Conservation (phyloP, 108 stramenopile genomes). For the Chaetoceros tenuissimus region DNA sequence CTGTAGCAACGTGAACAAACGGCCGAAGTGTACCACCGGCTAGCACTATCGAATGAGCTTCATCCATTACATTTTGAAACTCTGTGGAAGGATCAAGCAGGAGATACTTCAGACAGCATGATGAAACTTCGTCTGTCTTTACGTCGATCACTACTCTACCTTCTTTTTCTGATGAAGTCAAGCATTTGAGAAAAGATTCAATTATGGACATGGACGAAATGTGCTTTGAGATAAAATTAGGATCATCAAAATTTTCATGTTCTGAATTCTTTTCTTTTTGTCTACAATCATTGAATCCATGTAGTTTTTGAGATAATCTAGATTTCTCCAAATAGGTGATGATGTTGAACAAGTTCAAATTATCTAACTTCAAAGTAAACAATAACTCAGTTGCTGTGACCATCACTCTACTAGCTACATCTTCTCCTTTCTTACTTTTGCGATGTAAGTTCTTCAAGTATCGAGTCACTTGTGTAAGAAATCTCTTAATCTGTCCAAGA, state of each 20-base stretch:
- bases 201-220: slow-evolving; percentile 77
- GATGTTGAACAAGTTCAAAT: slow-evolving; percentile 90
- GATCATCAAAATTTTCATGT: not conserved
- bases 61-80: slow-evolving; percentile 61
- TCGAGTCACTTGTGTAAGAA: slow-evolving; percentile 20
- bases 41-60: slow-evolving; percentile 87
- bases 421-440: not conserved
- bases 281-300: slow-evolving; percentile 47
- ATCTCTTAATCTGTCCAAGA: slow-evolving; percentile 69
- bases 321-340: slow-evolving; percentile 76
- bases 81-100: slow-evolving; percentile 82
- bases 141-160: slow-evolving; percentile 63
- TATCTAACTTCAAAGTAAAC: slow-evolving; percentile 71
- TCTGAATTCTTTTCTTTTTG: slow-evolving; percentile 1
- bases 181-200: slow-evolving; percentile 60
- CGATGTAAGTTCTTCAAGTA: not conserved
- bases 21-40: slow-evolving; percentile 97
- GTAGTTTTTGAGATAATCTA: slow-evolving; percentile 79
- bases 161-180: slow-evolving; percentile 42
- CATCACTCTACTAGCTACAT: slow-evolving; percentile 25
- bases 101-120: slow-evolving; percentile 55
- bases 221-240: slow-evolving; percentile 50
- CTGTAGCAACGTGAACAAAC: slow-evolving; percentile 75
- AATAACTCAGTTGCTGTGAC: slow-evolving; percentile 71
- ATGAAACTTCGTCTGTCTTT: slow-evolving; percentile 1